Evolutionary conservation across 2,329 filamentous ascomycete genomes (phyloP).

Genomic region (Aspergillus calidoustus): DNA sequence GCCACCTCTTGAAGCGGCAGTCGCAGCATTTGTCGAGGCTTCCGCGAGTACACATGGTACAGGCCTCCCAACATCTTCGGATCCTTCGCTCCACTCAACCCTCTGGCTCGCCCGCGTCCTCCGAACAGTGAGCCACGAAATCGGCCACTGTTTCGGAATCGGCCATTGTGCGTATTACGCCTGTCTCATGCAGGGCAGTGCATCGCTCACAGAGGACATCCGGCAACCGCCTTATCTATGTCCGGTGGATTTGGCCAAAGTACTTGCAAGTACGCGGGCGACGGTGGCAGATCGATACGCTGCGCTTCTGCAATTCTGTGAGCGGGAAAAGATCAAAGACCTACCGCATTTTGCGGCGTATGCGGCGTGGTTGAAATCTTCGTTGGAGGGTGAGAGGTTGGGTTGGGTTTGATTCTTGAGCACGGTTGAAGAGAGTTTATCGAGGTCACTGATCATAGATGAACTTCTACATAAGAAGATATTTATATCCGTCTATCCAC

Average conservation of each 20-base stretch:
- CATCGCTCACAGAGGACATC: slow-evolving; percentile 7
- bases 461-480: no score
- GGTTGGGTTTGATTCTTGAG: no score
- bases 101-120: slow-evolving; percentile 64
- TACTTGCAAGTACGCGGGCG: not conserved
- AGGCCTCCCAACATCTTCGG: not conserved
- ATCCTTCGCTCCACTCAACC: slow-evolving; percentile 23
- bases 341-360: not conserved
- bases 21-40: not conserved
- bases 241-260: slow-evolving; percentile 7
- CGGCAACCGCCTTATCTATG: slow-evolving; percentile 10
- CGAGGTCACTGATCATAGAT: no score
- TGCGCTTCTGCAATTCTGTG: slow-evolving; percentile 1
- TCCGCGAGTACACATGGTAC: no score
- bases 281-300: not conserved
- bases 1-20: not conserved
- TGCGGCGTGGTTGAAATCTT: not conserved
- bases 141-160: slow-evolving; percentile 70
- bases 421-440: no score
- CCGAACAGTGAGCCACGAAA: slow-evolving; percentile 66
- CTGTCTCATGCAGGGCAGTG: slow-evolving; percentile 11
- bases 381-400: not conserved
- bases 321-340: not conserved
- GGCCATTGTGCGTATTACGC: slow-evolving; percentile 59
- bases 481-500: no score